phyloP scores from a whole-genome alignment of 2,329 filamentous ascomycete genomes.

The Hypoxylon sp. region DNA sequence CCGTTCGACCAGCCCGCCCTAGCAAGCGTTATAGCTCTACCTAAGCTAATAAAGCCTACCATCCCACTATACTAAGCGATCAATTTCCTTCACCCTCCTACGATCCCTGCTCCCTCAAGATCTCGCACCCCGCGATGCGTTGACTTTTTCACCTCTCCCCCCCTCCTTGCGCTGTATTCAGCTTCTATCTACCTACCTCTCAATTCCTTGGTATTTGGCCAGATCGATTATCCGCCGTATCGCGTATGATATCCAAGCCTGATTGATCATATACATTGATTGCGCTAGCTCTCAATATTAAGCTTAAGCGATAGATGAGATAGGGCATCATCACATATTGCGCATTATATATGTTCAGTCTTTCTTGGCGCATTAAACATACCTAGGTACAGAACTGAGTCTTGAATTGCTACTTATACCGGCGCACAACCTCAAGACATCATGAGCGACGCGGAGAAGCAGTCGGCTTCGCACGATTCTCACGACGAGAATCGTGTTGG shows the following conservation, averaged over 20 bases:
- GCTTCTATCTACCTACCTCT: constrained; percentile 5
- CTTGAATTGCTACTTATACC: neutral
- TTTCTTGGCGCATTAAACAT: neutral
- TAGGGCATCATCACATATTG: constrained; percentile 5
- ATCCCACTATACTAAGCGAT: constrained; percentile 12
- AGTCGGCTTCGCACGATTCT: constrained; percentile 46
- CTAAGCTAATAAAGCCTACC: constrained; percentile 21
- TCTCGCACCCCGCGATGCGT: constrained; percentile 20
- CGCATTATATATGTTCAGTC: constrained; percentile 13
- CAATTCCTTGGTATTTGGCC: neutral
- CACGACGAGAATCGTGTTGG: constrained; percentile 38
- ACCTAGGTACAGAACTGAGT: neutral
- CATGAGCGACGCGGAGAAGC: constrained; percentile 54
- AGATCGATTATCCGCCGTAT: constrained; percentile 8
- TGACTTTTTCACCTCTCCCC: constrained; percentile 19
- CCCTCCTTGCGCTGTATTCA: constrained; percentile 21
- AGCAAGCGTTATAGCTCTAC: constrained; percentile 11
- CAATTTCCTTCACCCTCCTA: constrained; percentile 14
- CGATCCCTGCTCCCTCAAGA: constrained; percentile 20
- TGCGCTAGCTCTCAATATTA: neutral
- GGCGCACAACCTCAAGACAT: constrained; percentile 8
- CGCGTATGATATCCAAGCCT: constrained; percentile 13
- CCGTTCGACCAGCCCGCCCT: constrained; percentile 8
- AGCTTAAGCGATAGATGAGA: constrained; percentile 1
- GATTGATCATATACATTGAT: constrained; percentile 11